Percentiles rank a stretch among this genome's conserved stretches.
Evolutionary conservation across 257 asterid genomes (phyloP).

Genomic region (Echites panduratus): DNA sequence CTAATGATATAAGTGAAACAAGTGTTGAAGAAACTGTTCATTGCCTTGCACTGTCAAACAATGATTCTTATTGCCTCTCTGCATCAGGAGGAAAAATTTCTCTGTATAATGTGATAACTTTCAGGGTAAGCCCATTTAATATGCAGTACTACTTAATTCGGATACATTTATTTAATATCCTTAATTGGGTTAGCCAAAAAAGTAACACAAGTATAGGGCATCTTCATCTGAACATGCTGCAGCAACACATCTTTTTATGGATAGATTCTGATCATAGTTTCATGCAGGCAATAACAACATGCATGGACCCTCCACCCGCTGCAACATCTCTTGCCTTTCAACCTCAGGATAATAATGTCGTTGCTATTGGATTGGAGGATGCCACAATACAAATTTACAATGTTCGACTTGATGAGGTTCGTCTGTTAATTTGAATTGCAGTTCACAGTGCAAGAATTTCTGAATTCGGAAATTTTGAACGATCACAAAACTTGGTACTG

Average conservation of each 20-base stretch:
- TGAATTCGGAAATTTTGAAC: neutral
- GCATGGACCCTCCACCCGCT: slow-evolving; percentile 68
- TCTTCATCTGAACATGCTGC: neutral
- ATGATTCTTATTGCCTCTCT: slow-evolving; percentile 57
- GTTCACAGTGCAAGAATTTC: neutral
- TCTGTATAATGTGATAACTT: slow-evolving; percentile 53
- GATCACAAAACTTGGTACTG: neutral
- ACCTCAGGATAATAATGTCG: slow-evolving; percentile 58
- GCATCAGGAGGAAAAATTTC: slow-evolving; percentile 75
- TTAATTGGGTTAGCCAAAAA: neutral
- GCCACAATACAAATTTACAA: slow-evolving; percentile 50
- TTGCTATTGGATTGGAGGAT: slow-evolving; percentile 78
- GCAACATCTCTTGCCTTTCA: slow-evolving; percentile 61
- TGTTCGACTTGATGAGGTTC: slow-evolving; percentile 53
- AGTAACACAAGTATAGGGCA: neutral
- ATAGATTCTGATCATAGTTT: neutral
- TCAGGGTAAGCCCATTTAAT: slow-evolving; percentile 39
- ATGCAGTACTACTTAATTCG: neutral
- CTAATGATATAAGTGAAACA: slow-evolving; percentile 51
- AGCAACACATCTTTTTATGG: neutral
- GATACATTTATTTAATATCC: neutral
- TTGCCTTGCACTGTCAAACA: slow-evolving; percentile 68
- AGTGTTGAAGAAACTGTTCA: slow-evolving; percentile 60
- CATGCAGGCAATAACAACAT: slow-evolving; percentile 59
- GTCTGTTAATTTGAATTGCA: neutral